Conservation (phyloP, 2,329 filamentous ascomycete genomes). For the Pyrenophora graminea region DNA sequence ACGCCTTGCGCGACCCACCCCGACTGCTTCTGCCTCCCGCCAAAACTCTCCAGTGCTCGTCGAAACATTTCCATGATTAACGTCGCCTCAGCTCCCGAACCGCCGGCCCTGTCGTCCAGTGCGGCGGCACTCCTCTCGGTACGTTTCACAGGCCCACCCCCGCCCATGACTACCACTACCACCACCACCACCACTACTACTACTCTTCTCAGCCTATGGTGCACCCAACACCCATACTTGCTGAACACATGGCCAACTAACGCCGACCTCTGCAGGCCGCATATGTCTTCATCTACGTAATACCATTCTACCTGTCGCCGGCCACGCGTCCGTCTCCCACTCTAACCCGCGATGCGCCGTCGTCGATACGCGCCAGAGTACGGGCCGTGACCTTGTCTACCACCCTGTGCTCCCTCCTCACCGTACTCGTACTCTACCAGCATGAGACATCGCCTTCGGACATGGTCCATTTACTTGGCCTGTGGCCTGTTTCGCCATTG, state of each 20-base stretch:
- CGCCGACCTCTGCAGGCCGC: slow-evolving; percentile 58
- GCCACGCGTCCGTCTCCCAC: slow-evolving; percentile 77
- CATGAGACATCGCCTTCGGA: slow-evolving; percentile 55
- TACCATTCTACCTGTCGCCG: slow-evolving; percentile 84
- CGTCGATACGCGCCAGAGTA: slow-evolving; percentile 85
- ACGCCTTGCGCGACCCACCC: slow-evolving; percentile 37
- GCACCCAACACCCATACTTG: slow-evolving; percentile 12
- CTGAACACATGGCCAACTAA: slow-evolving; percentile 34
- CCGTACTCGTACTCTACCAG: slow-evolving; percentile 67
- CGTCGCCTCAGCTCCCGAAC: slow-evolving; percentile 41
- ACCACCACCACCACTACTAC: neutral
- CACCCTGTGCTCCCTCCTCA: slow-evolving; percentile 66
- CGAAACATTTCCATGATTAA: slow-evolving; percentile 32
- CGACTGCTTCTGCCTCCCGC: neutral
- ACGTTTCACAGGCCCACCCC: slow-evolving; percentile 38
- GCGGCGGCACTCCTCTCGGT: slow-evolving; percentile 46
- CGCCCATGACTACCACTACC: slow-evolving; percentile 13
- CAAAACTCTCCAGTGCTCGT: slow-evolving; percentile 10
- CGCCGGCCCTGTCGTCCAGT: slow-evolving; percentile 42
- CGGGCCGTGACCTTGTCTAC: slow-evolving; percentile 79
- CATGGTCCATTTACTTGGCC: slow-evolving; percentile 74
- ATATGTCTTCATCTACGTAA: slow-evolving; percentile 88
- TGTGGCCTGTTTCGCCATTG: slow-evolving; percentile 72
- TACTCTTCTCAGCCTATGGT: slow-evolving; percentile 32
- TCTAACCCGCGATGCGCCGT: slow-evolving; percentile 83